Base-by-base conservation (phyloP, 345 rosid species). In the Microthlaspi erraticum region DNA sequence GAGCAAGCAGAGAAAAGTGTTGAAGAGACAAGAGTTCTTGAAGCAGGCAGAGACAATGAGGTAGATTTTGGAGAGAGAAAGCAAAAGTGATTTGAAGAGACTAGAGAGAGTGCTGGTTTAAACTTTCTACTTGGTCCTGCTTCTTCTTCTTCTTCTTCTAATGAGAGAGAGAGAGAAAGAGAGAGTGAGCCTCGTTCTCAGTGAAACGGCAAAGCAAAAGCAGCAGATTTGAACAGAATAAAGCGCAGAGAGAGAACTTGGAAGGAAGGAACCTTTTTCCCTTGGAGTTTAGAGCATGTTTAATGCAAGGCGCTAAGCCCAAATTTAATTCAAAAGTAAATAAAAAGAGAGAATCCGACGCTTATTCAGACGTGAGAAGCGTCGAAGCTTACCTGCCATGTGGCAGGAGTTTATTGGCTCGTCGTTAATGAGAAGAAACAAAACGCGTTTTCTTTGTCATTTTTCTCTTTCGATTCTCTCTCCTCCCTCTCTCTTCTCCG, bases 211-310 rank as follows among this genome's bases (percentile, higher is more conserved):
- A 81, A 85, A 84, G 89, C 69, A 66, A 76, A 76, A 76, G 75
- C 66, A 72, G 46, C 55, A 67, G 78, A 78, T 86, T 88, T 87
- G 89, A 86, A 88, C 92, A 85, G 91, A 86, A 83, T 89, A 91
- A 91, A 93, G 97, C 76, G 89, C 68, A 75, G 29, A 60, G 74
- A 68, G 61, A 71, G 64, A 50, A 50, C 13, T 66, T 60, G 34
- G 39, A 55, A 79, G 63, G 70, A 45, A 53, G 29, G 29, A 26
- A 26, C 29, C 29, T 20, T 26, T 48, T 61, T 54, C 23, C 29
- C 37, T 26, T 7, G 10, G n/a, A n/a, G n/a, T n/a, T n/a, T n/a
- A n/a, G n/a, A n/a, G n/a, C n/a, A n/a, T n/a, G n/a, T n/a, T n/a
- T n/a, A n/a, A n/a, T n/a, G n/a, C n/a, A n/a, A n/a, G n/a, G n/a